Evolutionary conservation across 306 rosid species (phyloP).

Genomic region (Vachellia collinsii): DNA sequence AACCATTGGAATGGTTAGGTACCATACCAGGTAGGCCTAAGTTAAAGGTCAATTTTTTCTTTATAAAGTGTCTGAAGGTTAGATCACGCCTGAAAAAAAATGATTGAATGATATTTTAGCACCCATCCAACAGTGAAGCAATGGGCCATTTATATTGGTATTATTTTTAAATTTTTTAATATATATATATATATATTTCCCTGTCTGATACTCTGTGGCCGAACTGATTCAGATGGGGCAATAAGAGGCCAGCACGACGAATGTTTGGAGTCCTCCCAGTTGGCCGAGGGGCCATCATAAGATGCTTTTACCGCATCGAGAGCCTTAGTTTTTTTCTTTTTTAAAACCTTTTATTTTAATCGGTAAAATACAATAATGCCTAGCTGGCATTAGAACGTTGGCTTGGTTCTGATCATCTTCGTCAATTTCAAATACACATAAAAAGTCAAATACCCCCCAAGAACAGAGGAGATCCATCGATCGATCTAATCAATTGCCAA

Average conservation of each 20-base stretch:
- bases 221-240: conserved; percentile 13
- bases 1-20: neutral
- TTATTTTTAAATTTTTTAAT: neutral
- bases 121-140: neutral
- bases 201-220: conserved; percentile 7
- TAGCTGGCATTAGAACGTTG: conserved; percentile 63
- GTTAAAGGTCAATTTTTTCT: neutral
- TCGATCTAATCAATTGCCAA: conserved; percentile 1
- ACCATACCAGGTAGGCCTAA: neutral
- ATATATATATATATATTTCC: neutral
- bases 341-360: neutral
- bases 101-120: neutral
- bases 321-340: neutral
- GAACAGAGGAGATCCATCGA: conserved; percentile 12
- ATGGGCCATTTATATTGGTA: neutral
- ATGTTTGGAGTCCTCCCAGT: conserved; percentile 8
- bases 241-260: conserved; percentile 47
- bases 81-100: neutral
- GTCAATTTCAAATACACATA: conserved; percentile 41
- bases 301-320: conserved; percentile 34
- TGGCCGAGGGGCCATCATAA: neutral
- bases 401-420: conserved; percentile 40
- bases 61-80: neutral
- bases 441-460: conserved; percentile 26
- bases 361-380: conserved; percentile 32